A percentile compares a stretch with the other conserved stretches of the same genome.
Conservation (phyloP, 108 stramenopile species). For the Cyclostephanos invisitatus region DNA sequence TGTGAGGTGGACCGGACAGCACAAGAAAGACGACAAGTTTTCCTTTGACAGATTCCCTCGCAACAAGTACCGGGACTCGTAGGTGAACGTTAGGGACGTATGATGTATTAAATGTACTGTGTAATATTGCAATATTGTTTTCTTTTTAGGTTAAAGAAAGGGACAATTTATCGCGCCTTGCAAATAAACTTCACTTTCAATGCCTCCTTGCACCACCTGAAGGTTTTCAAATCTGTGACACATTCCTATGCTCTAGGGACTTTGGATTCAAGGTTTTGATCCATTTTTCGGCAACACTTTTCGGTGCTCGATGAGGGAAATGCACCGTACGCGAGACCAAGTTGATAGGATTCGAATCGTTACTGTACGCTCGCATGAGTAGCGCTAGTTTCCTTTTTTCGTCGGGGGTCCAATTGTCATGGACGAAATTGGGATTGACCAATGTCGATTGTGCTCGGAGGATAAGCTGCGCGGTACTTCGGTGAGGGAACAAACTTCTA, state of each 20-base stretch:
- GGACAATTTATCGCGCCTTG: not conserved
- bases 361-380: constrained; percentile 51
- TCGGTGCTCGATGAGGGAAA: constrained; percentile 47
- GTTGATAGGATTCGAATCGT: constrained; percentile 18
- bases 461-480: constrained; percentile 30
- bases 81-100: not conserved
- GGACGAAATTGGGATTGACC: constrained; percentile 56
- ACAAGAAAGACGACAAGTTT: constrained; percentile 33
- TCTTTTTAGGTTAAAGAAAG: not conserved
- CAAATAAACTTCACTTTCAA: not conserved
- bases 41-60: constrained; percentile 3
- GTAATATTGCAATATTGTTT: too few relatives aligned
- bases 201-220: not conserved
- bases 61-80: not conserved
- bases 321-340: constrained; percentile 30
- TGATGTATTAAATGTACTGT: too few relatives aligned
- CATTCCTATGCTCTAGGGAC: too few relatives aligned
- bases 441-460: constrained; percentile 44
- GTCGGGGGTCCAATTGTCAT: constrained; percentile 23
- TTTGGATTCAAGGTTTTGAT: constrained; percentile 48
- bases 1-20: constrained; percentile 17
- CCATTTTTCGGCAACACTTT: constrained; percentile 57
- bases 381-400: constrained; percentile 49
- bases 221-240: not conserved
- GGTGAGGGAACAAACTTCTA: constrained; percentile 34